Percentiles rank a stretch among this genome's conserved stretches.
Conservation (phyloP, 148 eudicot genomes). For the Amaranthus hypochondriacus region DNA sequence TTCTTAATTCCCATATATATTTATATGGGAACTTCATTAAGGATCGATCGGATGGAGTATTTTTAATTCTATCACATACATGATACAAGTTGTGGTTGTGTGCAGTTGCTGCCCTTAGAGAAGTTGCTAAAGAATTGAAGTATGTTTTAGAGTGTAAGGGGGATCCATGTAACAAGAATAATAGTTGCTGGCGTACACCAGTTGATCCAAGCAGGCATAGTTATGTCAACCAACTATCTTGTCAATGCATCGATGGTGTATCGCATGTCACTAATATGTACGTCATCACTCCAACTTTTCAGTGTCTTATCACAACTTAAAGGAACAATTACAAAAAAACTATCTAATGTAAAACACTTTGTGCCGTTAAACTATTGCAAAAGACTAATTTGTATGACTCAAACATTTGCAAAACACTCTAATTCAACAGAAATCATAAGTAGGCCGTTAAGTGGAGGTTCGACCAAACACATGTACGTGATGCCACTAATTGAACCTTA, state of each 20-base stretch:
- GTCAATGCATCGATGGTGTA: slow-evolving; percentile 9
- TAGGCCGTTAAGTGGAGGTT: no score
- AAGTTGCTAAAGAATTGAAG: slow-evolving; percentile 4
- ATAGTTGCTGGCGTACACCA: not conserved
- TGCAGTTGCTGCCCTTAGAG: slow-evolving; percentile 3
- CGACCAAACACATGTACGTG: no score
- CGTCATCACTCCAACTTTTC: not conserved
- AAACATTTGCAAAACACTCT: no score
- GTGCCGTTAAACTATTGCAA: not conserved
- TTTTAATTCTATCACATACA: no score
- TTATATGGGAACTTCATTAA: no score
- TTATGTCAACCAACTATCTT: slow-evolving; percentile 18
- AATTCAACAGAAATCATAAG: no score
- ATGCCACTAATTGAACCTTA: no score
- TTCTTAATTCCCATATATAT: no score
- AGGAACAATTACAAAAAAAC: no score
- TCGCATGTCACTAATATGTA: slow-evolving; percentile 17
- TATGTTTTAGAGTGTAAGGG: not conserved
- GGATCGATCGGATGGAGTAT: no score
- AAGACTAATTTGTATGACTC: not conserved
- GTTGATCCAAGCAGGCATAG: not conserved
- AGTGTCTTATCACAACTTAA: not conserved
- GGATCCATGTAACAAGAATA: slow-evolving; percentile 7
- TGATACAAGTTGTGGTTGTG: no score
- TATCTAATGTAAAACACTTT: not conserved